phyloP scores from a whole-genome alignment of 345 rosid genomes.

The Camelina neglecta region DNA sequence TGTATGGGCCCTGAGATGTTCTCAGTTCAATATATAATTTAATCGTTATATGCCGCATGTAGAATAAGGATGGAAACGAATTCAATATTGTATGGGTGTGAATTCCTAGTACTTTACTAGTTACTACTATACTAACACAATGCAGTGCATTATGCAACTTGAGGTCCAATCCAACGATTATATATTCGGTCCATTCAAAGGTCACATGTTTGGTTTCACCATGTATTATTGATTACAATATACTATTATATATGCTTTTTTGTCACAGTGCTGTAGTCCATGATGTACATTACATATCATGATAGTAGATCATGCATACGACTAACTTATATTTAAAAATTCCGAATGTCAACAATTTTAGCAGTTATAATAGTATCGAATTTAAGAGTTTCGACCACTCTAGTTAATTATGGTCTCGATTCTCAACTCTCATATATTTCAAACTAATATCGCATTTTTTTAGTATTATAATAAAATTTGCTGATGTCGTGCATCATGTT shows the following conservation, averaged over 20 bases:
- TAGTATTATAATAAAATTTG: neutral
- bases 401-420: neutral
- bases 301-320: neutral
- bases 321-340: neutral
- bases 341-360: neutral
- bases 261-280: constrained; percentile 21
- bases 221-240: neutral
- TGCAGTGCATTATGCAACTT: constrained; percentile 33
- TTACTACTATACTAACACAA: neutral
- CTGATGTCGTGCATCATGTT: constrained; percentile 10
- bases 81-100: constrained; percentile 26
- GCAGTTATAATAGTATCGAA: neutral
- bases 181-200: constrained; percentile 8
- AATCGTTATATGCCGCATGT: constrained; percentile 6
- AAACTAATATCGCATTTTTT: neutral
- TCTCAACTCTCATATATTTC: neutral
- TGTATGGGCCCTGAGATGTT: neutral
- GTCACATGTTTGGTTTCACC: constrained; percentile 23
- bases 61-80: constrained; percentile 5
- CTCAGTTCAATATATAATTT: neutral
- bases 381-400: neutral
- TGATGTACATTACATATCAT: neutral
- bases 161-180: constrained; percentile 24
- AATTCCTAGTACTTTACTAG: constrained; percentile 16
- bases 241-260: constrained; percentile 2